Base-by-base conservation (phyloP, 352 stramenopile species). In the Phytophthora fragariaefolia region DNA sequence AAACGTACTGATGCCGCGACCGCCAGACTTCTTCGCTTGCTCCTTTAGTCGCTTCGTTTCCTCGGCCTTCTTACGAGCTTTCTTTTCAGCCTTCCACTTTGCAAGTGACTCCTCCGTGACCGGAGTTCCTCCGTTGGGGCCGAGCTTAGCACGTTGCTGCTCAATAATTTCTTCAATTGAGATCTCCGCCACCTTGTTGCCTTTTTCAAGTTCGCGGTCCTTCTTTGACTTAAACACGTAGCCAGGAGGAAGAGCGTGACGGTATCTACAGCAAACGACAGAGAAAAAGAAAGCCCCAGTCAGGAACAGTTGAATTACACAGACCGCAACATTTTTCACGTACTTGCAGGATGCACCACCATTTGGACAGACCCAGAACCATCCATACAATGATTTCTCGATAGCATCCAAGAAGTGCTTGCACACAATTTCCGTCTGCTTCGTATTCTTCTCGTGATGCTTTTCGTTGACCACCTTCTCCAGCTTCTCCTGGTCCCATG, bases 91-190 rank as follows among this genome's bases (percentile, higher is more conserved):
- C 74, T 97, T 97, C 90, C 91, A 97, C 61, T 91, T 93, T 0
- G 87, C 88, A 55, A 97, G 85, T 13, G 90, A 72, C 59, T 97
- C 91, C 10, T 87, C 87, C 28, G 90, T 97, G 23, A 97, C 91
- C 3, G 89, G 91, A 3, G 90, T 97, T 32, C 93, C 87, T 15
- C 85, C 86, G 5, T 63, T 85, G n/a, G 87, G 82, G n/a, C 85
- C 90, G 18, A 97, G 75, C 71, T 92, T 93, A 20, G 90, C 84
- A 38, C 91, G 88, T 71, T 96, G 87, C 75, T 95, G 74, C 74
- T 97, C 90, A 45, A 97, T 97, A 50, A 96, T 96, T 72, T 97
- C 90, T 58, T 96, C 86, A 47, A 96, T 96, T 12, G 87, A 94
- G 49, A 97, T 79, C 20, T 96, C 89, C 3, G 82, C 78, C 24